These are phyloP conservation scores for Pisolithus tinctorius DNA, from an alignment of 768 basidiomycete species.

Conservation along the genomic window DNA sequence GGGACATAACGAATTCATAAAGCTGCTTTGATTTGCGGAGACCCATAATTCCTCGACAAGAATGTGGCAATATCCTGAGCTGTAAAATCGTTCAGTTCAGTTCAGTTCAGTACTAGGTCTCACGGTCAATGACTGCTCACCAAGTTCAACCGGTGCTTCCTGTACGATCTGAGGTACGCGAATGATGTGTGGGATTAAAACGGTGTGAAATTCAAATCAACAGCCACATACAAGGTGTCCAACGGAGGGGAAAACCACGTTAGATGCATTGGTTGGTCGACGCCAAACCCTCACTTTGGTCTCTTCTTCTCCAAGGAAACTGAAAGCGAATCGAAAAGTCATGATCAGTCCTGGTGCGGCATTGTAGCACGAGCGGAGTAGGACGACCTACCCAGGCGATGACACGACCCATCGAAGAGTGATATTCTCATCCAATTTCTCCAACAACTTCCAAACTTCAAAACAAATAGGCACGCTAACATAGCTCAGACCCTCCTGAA, in stretches of 20 bases:
- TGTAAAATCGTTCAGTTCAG: too few relatives aligned
- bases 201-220: background rate
- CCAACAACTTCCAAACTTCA: conserved; percentile 24
- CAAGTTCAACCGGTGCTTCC: conserved; percentile 24
- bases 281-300: too few relatives aligned
- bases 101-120: background rate
- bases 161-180: conserved; percentile 19
- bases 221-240: too few relatives aligned
- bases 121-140: conserved; percentile 7
- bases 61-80: conserved; percentile 22
- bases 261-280: too few relatives aligned
- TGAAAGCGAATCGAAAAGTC: conserved; percentile 1
- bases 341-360: too few relatives aligned
- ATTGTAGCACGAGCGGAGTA: background rate
- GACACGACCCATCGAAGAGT: conserved; percentile 25
- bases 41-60: conserved; percentile 9
- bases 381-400: conserved; percentile 8
- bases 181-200: background rate
- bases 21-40: background rate
- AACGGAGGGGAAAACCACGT: too few relatives aligned
- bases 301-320: too few relatives aligned
- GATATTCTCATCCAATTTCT: conserved; percentile 19
- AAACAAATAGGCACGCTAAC: conserved; percentile 29
- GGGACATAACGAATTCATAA: too few relatives aligned
- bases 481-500: conserved; percentile 63